phyloP scores from a whole-genome alignment of 768 basidiomycete genomes.

The Boletus coccyginus region DNA sequence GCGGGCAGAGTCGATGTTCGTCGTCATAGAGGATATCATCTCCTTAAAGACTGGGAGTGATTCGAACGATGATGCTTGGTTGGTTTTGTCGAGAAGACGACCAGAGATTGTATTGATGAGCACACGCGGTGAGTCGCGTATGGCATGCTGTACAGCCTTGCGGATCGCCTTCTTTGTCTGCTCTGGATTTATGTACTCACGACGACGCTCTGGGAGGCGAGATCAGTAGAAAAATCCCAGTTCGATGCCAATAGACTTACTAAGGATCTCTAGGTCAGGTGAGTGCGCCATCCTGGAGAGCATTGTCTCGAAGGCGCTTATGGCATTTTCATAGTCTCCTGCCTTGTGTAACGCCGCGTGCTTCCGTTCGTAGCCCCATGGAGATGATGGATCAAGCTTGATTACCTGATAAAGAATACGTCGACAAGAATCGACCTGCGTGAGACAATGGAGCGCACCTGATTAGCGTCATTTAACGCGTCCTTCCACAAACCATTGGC shows the following conservation, averaged over 20 bases:
- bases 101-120: conserved; percentile 12
- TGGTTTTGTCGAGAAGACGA: neutral
- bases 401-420: conserved; percentile 2
- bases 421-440: neutral
- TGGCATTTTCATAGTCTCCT: neutral
- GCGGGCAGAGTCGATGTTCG: neutral
- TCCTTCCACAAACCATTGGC: neutral
- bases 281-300: conserved; percentile 7
- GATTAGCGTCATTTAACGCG: conserved; percentile 8
- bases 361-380: conserved; percentile 9
- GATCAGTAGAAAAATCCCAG: neutral
- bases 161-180: neutral
- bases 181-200: neutral
- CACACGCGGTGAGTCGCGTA: conserved; percentile 1
- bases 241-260: neutral
- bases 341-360: conserved; percentile 3
- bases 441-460: neutral
- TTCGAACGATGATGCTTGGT: conserved; percentile 7
- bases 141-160: neutral
- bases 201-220: neutral
- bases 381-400: conserved; percentile 5
- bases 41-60: conserved; percentile 1
- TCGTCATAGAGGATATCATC: conserved; percentile 13
- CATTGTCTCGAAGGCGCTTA: conserved; percentile 7
- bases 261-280: neutral